phyloP scores from a whole-genome alignment of 179 eudicot species.

The Gypsophila paniculata region DNA sequence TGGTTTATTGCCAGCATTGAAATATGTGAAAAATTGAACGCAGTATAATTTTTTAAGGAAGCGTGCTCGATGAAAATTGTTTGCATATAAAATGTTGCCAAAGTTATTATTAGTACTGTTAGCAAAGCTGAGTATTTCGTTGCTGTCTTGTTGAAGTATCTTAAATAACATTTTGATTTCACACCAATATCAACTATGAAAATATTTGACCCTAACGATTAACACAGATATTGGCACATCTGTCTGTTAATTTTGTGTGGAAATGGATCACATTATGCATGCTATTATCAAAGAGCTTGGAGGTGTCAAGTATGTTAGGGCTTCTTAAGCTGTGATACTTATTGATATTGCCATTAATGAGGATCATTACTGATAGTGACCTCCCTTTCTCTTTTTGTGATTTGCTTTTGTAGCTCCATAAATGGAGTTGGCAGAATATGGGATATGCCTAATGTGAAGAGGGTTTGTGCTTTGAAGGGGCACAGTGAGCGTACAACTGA shows the following conservation, averaged over 20 bases:
- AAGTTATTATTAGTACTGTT: no score
- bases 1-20: neutral
- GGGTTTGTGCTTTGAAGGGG: conserved; percentile 64
- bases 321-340: conserved; percentile 4
- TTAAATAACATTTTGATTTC: neutral
- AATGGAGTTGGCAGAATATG: conserved; percentile 86
- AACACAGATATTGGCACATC: neutral
- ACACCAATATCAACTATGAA: neutral
- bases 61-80: no score
- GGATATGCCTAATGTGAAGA: conserved; percentile 78
- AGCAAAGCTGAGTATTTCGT: neutral
- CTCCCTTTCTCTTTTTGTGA: neutral
- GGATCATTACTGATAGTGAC: neutral
- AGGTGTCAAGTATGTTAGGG: neutral
- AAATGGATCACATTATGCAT: conserved; percentile 2
- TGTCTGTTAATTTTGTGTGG: neutral
- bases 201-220: neutral
- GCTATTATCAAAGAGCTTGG: neutral
- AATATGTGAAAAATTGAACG: neutral
- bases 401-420: conserved; percentile 44
- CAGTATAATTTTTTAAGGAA: neutral
- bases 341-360: conserved; percentile 12
- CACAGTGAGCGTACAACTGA: conserved; percentile 87
- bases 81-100: no score
- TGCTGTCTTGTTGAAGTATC: neutral